Base-by-base conservation (phyloP, 2,329 filamentous ascomycete species). In the Zelopaecilomyces penicillatus region DNA sequence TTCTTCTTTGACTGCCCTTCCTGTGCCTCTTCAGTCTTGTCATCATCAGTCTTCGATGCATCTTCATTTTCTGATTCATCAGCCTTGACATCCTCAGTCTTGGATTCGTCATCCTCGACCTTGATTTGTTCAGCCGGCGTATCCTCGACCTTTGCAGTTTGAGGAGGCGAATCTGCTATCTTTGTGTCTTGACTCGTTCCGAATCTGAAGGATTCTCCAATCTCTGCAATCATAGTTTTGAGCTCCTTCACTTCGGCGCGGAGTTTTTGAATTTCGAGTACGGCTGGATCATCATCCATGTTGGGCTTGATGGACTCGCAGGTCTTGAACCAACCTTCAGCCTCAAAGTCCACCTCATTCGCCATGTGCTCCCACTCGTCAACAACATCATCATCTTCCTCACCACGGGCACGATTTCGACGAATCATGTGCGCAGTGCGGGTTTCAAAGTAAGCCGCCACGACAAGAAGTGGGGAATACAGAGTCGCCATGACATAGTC, bases 301-400 rank as follows among this genome's bases (percentile, higher is more conserved):
- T 97, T 88, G 1, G 89, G 85, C 61, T 81, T 86, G 26, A 79
- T 83, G n/a, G 71, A 67, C 41, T 80, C 74, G 3, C 95, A 89
- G 45, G 76, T 82, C 71, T 93, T 88, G 32, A 76, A 71, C 93
- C 93, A 98, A 0, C 85, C 87, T 49, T 91, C 86, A 1, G 77
- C 72, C 57, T 95, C 87, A 57, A 94, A 86, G 59, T 95, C 85
- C 19, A 91, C 61, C 42, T 85, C 76, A 5, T 71, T 71, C 6
- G 73, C 66, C 59, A 91, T 71, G 62, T 95, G 85, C 67, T 98
- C 93, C 93, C 93, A 98, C 61, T 96, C 91, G 59, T 97, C 85
- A 6, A 85, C 68, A 1, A 80, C 80, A 53, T 96, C 89, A 54
- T 98, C 93, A 53, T 98, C 93, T 3, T 84, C 84, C 53, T 96